Conservation (phyloP, 352 stramenopile species). For the Globisporangium okanoganense region DNA sequence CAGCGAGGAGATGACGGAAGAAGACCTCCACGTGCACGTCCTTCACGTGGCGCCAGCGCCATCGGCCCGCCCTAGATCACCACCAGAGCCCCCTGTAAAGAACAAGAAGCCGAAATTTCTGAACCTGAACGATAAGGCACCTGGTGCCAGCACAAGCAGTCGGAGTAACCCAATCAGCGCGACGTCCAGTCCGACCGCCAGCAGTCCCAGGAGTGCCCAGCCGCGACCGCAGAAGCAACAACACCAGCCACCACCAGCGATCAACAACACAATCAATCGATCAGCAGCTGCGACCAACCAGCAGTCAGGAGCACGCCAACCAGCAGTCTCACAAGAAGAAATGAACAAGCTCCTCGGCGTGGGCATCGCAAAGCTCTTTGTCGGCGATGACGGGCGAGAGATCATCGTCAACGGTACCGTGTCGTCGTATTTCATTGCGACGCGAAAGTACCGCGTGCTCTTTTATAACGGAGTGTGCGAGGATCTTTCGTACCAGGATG, state of each 20-base stretch:
- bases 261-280: constrained; percentile 3
- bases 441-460: constrained; percentile 69
- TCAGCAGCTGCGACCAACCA: background rate
- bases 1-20: constrained; percentile 80
- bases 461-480: constrained; percentile 48
- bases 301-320: background rate
- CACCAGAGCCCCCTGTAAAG: constrained; percentile 16
- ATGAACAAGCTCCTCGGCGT: constrained; percentile 48
- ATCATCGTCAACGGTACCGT: constrained; percentile 44
- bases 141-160: constrained; percentile 11
- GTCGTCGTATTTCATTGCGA: constrained; percentile 71
- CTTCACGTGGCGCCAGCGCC: constrained; percentile 13
- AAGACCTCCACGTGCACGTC: constrained; percentile 51
- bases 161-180: background rate
- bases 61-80: background rate
- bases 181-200: background rate
- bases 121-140: constrained; percentile 43
- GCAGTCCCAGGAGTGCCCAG: background rate
- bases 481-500: constrained; percentile 59
- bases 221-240: constrained; percentile 16
- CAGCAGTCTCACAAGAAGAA: constrained; percentile 4
- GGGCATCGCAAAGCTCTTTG: constrained; percentile 33
- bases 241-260: constrained; percentile 2
- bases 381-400: constrained; percentile 22
- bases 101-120: constrained; percentile 29